A percentile compares a stretch with the other conserved stretches of the same genome.
phyloP scores from a whole-genome alignment of 352 stramenopile species.

The Pythium insidiosum region DNA sequence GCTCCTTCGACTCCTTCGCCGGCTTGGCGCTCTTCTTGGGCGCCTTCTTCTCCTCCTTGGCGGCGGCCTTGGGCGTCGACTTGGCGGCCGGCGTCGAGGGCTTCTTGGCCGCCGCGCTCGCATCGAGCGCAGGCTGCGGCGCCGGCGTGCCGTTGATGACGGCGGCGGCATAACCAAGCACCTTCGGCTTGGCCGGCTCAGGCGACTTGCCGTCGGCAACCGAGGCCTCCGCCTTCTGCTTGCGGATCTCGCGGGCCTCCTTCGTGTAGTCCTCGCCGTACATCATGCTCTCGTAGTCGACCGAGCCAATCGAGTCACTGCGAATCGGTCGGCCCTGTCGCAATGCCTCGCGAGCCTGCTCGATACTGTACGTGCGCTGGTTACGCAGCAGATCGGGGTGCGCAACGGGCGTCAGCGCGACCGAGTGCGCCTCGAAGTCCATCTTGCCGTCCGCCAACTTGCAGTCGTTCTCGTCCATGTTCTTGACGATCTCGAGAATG shows the following conservation, averaged over 20 bases:
- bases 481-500: slow-evolving; percentile 89
- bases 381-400: slow-evolving; percentile 85
- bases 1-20: neutral
- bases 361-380: slow-evolving; percentile 90
- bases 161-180: slow-evolving; percentile 62
- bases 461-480: slow-evolving; percentile 86
- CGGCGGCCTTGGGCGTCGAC: slow-evolving; percentile 14
- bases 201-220: slow-evolving; percentile 2
- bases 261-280: slow-evolving; percentile 88
- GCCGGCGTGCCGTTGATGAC: slow-evolving; percentile 73
- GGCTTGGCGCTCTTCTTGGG: slow-evolving; percentile 26
- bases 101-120: slow-evolving; percentile 70
- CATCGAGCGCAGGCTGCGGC: slow-evolving; percentile 21
- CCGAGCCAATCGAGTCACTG: slow-evolving; percentile 80
- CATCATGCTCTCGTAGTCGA: slow-evolving; percentile 88
- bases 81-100: slow-evolving; percentile 3
- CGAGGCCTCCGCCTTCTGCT: slow-evolving; percentile 27
- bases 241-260: slow-evolving; percentile 65
- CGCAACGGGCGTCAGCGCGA: slow-evolving; percentile 63
- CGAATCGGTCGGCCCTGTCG: slow-evolving; percentile 84
- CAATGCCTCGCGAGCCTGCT: slow-evolving; percentile 86
- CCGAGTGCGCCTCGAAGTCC: slow-evolving; percentile 74
- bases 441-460: slow-evolving; percentile 63
- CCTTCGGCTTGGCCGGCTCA: slow-evolving; percentile 22
- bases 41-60: slow-evolving; percentile 30